Conservation (phyloP, 805 yeast species). For the Yarrowia porcina region DNA sequence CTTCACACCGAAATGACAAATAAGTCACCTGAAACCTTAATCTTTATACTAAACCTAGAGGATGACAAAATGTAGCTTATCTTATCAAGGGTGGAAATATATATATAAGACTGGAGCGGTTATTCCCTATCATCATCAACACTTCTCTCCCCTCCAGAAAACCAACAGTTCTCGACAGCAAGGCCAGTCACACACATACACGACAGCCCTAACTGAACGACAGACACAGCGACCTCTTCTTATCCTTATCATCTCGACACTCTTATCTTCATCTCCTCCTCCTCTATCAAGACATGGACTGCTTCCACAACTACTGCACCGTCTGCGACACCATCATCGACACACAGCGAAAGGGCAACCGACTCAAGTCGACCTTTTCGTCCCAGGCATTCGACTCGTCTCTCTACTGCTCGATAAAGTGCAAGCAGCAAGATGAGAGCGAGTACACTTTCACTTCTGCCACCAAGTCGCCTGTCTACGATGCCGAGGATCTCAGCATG, state of each 20-base stretch:
- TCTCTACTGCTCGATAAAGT: constrained; percentile 39
- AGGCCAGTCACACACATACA: neutral
- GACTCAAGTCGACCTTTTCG: constrained; percentile 23
- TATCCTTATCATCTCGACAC: neutral
- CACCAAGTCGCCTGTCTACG: constrained; percentile 23
- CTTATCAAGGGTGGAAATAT: constrained; percentile 24
- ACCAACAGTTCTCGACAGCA: constrained; percentile 4
- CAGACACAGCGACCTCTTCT: neutral
- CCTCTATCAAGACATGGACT: constrained; percentile 24
- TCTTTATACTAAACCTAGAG: constrained; percentile 4
- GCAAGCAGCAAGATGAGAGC: constrained; percentile 34
- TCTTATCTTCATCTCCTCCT: neutral
- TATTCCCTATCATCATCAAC: neutral
- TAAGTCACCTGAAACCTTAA: constrained; percentile 15
- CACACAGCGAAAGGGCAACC: constrained; percentile 25
- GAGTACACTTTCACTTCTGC: constrained; percentile 13
- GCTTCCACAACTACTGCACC: constrained; percentile 38
- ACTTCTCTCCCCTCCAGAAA: neutral
- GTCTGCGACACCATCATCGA: constrained; percentile 40
- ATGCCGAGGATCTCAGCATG: constrained; percentile 23
- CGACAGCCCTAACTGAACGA: too few species aligned
- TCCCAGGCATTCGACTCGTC: constrained; percentile 27
- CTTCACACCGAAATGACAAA: constrained; percentile 13
- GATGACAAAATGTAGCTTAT: constrained; percentile 25
- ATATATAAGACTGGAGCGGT: constrained; percentile 13